Evolutionary conservation across 73 alveolate species (phyloP).

Genomic region (Tetrahymena thermophila): DNA sequence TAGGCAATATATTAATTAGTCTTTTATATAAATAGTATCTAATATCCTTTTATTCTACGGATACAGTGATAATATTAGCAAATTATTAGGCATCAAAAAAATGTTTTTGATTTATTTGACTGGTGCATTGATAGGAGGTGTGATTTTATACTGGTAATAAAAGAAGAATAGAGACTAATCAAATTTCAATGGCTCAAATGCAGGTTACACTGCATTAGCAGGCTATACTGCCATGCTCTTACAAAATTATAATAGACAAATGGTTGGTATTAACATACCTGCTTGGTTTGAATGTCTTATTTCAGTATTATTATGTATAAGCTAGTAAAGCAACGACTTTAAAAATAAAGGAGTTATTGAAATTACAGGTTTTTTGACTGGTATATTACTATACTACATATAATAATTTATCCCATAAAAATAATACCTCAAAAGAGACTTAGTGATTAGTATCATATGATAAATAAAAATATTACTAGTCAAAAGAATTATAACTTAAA

Average conservation of each 20-base stretch:
- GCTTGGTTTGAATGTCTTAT: neutral
- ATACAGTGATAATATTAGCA: neutral
- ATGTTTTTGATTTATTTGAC: neutral
- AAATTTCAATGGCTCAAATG: neutral
- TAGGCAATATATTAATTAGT: neutral
- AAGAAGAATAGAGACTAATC: neutral
- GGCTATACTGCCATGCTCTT: neutral
- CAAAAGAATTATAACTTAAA: too few relatives aligned
- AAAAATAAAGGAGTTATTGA: neutral
- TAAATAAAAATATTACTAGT: neutral
- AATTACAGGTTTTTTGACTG: neutral
- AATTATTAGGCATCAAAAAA: neutral
- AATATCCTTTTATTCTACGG: neutral
- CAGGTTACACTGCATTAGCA: neutral
- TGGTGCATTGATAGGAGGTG: neutral
- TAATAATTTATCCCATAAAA: neutral
- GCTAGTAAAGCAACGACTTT: neutral
- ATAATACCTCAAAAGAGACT: neutral
- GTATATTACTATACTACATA: neutral
- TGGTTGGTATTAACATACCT: neutral
- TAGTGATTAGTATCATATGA: neutral
- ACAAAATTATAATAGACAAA: neutral
- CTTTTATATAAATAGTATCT: neutral
- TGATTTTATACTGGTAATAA: neutral
- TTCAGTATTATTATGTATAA: neutral